These are phyloP conservation scores for Botrytis galanthina DNA, from an alignment of 2,329 filamentous ascomycete species.

Conservation along the genomic window DNA sequence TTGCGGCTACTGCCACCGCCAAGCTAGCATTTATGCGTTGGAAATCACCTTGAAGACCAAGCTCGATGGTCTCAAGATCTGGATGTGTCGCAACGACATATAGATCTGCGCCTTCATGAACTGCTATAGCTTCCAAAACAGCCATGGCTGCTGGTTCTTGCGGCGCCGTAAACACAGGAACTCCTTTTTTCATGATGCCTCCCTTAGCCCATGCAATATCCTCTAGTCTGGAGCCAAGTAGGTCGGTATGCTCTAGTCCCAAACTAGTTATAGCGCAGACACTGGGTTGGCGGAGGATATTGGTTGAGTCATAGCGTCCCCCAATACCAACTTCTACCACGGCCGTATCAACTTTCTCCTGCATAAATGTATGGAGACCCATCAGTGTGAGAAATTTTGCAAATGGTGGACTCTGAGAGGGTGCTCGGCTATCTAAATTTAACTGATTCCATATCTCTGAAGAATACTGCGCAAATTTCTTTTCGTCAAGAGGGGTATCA, in stretches of 20 bases:
- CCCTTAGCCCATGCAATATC: slow-evolving; percentile 90
- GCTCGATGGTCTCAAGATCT: not conserved
- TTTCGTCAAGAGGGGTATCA: not conserved
- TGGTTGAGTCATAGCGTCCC: not conserved
- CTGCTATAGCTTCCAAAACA: not conserved
- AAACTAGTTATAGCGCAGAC: slow-evolving; percentile 40
- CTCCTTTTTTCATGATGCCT: slow-evolving; percentile 73
- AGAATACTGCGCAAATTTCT: not conserved
- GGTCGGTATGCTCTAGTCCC: slow-evolving; percentile 77
- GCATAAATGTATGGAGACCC: not conserved
- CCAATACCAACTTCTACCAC: not conserved
- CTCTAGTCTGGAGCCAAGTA: slow-evolving; percentile 75
- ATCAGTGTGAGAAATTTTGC: not conserved
- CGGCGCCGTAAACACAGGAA: slow-evolving; percentile 47
- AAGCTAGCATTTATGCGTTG: not conserved
- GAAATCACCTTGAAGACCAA: not conserved
- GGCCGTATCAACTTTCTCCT: not conserved
- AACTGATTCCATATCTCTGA: not conserved
- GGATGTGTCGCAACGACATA: not conserved
- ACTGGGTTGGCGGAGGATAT: not conserved
- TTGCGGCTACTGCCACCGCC: not conserved
- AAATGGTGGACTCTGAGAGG: not conserved
- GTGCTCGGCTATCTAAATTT: not conserved
- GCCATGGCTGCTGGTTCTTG: not conserved
- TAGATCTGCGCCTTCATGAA: not conserved